Conservation (phyloP, 768 basidiomycete genomes). For the Psilocybe subaeruginosa region DNA sequence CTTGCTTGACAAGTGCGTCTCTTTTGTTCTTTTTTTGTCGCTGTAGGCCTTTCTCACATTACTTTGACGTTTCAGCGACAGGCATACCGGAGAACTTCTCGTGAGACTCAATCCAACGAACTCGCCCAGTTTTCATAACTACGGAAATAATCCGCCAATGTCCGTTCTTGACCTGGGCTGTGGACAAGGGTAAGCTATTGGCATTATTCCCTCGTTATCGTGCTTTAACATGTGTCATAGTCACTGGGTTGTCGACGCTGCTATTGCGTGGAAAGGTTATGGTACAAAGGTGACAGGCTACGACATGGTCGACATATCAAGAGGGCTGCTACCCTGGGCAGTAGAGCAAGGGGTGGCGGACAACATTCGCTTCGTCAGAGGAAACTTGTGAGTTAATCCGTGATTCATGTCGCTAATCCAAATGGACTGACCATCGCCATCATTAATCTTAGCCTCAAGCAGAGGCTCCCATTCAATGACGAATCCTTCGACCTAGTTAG, state of each 20-base stretch:
- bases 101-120: slow-evolving; percentile 53
- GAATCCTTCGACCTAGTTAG: slow-evolving; percentile 70
- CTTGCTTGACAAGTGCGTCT: slow-evolving; percentile 57
- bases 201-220: background rate
- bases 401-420: background rate
- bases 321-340: slow-evolving; percentile 36
- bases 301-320: slow-evolving; percentile 54
- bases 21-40: slow-evolving; percentile 3
- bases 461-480: slow-evolving; percentile 62
- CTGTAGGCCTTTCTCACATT: background rate
- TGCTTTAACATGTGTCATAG: slow-evolving; percentile 13
- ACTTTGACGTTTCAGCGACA: slow-evolving; percentile 49
- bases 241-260: slow-evolving; percentile 67
- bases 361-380: slow-evolving; percentile 55
- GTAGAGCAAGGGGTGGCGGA: slow-evolving; percentile 32
- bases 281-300: slow-evolving; percentile 60
- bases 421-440: background rate
- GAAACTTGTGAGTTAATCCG: slow-evolving; percentile 62
- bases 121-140: slow-evolving; percentile 62
- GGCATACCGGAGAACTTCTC: slow-evolving; percentile 53
- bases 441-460: slow-evolving; percentile 47
- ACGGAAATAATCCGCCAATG: slow-evolving; percentile 46
- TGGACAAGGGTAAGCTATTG: slow-evolving; percentile 52
- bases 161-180: slow-evolving; percentile 75
- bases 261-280: slow-evolving; percentile 58